Conservation (phyloP, 2,329 filamentous ascomycete genomes). For the Stagonosporopsis vannaccii region DNA sequence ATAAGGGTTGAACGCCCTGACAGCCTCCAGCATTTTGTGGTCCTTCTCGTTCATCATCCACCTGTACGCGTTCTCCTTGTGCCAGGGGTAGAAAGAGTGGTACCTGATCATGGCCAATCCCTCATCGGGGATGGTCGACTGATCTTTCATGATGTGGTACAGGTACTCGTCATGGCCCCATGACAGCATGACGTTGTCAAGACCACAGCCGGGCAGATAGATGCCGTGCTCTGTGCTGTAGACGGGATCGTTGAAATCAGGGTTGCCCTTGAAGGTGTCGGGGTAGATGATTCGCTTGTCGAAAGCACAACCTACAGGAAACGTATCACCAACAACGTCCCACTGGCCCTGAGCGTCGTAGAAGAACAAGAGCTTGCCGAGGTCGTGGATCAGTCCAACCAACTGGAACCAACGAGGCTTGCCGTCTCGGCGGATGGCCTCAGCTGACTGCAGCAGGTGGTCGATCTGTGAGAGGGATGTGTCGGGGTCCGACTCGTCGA, state of each 20-base stretch:
- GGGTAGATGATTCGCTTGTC: constrained; percentile 82
- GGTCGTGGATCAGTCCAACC: constrained; percentile 78
- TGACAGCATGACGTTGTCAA: constrained; percentile 87
- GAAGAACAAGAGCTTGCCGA: constrained; percentile 82
- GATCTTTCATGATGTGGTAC: constrained; percentile 85
- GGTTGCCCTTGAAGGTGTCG: constrained; percentile 78
- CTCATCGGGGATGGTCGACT: constrained; percentile 79
- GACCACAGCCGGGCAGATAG: constrained; percentile 78
- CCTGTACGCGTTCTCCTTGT: constrained; percentile 78
- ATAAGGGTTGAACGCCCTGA: constrained; percentile 88
- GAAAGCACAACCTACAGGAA: constrained; percentile 79
- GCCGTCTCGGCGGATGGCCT: constrained; percentile 86
- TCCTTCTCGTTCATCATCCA: constrained; percentile 88
- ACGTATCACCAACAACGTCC: constrained; percentile 90
- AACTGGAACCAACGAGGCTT: constrained; percentile 85
- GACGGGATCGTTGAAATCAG: constrained; percentile 73
- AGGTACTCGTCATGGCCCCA: constrained; percentile 92
- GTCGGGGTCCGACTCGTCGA: constrained; percentile 91
- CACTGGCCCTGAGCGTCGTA: constrained; percentile 87
- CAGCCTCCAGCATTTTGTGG: constrained; percentile 78
- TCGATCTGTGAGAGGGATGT: constrained; percentile 88
- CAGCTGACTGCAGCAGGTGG: constrained; percentile 86
- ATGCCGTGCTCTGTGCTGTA: constrained; percentile 82
- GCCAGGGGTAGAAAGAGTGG: constrained; percentile 94
- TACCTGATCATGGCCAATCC: constrained; percentile 92